Conservation (phyloP, 345 rosid species). For the Hirschfeldia incana region DNA sequence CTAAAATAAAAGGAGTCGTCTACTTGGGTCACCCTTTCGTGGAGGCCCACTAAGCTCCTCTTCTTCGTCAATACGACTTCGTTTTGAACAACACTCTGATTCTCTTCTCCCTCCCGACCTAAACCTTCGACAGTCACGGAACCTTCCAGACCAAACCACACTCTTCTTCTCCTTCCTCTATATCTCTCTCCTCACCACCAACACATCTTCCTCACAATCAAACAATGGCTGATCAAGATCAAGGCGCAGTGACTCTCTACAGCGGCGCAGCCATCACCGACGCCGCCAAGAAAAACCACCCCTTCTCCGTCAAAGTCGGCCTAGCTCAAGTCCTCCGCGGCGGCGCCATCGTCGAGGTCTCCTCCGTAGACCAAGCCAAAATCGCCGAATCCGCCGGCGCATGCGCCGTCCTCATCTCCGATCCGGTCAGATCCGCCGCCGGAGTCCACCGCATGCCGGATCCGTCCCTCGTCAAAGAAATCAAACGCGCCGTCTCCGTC, state of each 20-base stretch:
- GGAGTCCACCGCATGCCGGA: conserved; percentile 56
- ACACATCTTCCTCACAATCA: background rate
- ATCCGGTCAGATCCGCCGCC: conserved; percentile 25
- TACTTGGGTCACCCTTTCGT: conserved; percentile 10
- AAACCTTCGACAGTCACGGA: conserved; percentile 23
- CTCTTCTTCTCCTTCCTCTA: conserved; percentile 29
- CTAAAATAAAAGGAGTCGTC: background rate
- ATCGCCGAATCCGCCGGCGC: conserved; percentile 69
- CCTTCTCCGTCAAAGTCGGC: conserved; percentile 58
- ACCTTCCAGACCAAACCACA: conserved; percentile 29
- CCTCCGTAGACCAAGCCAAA: conserved; percentile 54
- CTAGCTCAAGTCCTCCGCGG: conserved; percentile 69
- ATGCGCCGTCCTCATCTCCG: conserved; percentile 53
- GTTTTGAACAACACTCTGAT: background rate
- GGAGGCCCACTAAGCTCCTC: conserved; percentile 24
- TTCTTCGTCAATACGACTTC: background rate
- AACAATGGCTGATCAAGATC: conserved; percentile 40
- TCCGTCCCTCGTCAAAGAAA: conserved; percentile 48
- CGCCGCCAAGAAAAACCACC: conserved; percentile 49
- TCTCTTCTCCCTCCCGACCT: conserved; percentile 15
- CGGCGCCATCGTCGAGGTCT: conserved; percentile 57
- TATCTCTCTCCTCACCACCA: conserved; percentile 20
- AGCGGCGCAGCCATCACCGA: conserved; percentile 52
- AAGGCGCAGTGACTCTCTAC: conserved; percentile 41
- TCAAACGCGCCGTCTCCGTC: conserved; percentile 55